phyloP scores from a whole-genome alignment of 805 yeast species.

The Lachancea mirantina region DNA sequence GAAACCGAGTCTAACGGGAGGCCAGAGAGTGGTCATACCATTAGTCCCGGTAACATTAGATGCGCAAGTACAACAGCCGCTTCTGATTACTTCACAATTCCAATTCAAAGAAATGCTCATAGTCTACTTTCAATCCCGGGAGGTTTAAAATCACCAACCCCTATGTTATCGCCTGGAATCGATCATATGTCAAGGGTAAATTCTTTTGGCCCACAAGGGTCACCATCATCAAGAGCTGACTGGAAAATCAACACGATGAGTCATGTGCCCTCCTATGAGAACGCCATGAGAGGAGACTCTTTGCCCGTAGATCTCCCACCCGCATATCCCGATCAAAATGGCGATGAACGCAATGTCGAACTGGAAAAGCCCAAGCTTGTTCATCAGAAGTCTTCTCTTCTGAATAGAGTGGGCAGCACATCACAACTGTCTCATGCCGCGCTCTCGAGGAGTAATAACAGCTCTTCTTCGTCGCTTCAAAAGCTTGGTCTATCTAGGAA shows the following conservation, averaged over 20 bases:
- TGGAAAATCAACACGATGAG: constrained; percentile 45
- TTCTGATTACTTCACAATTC: constrained; percentile 18
- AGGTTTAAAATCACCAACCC: constrained; percentile 10
- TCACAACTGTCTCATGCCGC: constrained; percentile 14
- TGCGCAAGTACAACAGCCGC: constrained; percentile 14
- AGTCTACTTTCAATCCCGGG: constrained; percentile 34
- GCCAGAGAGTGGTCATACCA: constrained; percentile 2
- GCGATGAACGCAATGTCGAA: constrained; percentile 1
- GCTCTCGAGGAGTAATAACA: constrained; percentile 21
- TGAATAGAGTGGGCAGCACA: constrained; percentile 13
- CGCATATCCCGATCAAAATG: constrained; percentile 36
- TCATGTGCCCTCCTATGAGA: constrained; percentile 76
- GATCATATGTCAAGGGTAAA: constrained; percentile 54
- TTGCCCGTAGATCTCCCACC: constrained; percentile 60
- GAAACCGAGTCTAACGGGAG: background rate
- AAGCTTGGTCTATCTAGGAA: constrained; percentile 12
- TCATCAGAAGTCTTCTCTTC: constrained; percentile 21
- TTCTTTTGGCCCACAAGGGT: constrained; percentile 35
- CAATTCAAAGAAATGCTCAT: constrained; percentile 16
- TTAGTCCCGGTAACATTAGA: background rate
- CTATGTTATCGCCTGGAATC: constrained; percentile 42
- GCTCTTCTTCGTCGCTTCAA: constrained; percentile 20
- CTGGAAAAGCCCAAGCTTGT: constrained; percentile 25
- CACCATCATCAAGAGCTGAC: constrained; percentile 25
- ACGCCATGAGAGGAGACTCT: constrained; percentile 58